phyloP scores from a whole-genome alignment of 108 stramenopile species.

The Fragilaria crotonensis region DNA sequence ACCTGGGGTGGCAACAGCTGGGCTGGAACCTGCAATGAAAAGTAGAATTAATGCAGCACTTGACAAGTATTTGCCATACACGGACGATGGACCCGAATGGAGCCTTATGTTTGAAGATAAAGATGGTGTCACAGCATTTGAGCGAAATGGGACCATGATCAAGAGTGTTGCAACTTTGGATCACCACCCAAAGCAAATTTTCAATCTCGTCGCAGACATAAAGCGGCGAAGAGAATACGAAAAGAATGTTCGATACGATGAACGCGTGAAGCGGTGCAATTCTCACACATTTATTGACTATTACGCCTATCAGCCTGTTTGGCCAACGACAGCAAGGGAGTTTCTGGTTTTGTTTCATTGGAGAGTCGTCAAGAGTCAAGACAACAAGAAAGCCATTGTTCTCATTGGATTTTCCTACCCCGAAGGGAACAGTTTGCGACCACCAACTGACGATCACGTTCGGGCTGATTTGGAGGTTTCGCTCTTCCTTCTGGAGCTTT shows the following conservation, averaged over 20 bases:
- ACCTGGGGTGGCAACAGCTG: too few species aligned
- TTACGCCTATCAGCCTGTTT: slow-evolving; percentile 31
- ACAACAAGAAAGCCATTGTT: slow-evolving; percentile 7
- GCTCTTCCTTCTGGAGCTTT: slow-evolving; percentile 3
- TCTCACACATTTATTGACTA: slow-evolving; percentile 27
- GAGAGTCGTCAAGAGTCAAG: slow-evolving; percentile 11
- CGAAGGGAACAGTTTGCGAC: slow-evolving; percentile 15
- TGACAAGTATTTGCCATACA: too few species aligned
- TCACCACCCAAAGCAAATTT: slow-evolving; percentile 8
- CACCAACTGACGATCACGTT: slow-evolving; percentile 15
- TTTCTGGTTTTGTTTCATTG: slow-evolving; percentile 34
- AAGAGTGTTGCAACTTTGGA: not conserved
- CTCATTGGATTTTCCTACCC: slow-evolving; percentile 35
- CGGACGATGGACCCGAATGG: too few species aligned
- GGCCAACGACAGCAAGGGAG: slow-evolving; percentile 41
- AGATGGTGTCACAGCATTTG: too few species aligned
- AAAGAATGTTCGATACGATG: not conserved
- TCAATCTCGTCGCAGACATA: slow-evolving; percentile 4
- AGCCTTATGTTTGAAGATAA: too few species aligned
- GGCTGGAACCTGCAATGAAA: too few species aligned
- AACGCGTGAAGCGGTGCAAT: slow-evolving; percentile 18
- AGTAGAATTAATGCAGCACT: too few species aligned
- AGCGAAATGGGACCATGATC: too few species aligned
- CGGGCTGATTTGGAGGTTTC: slow-evolving; percentile 15
- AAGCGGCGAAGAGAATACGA: slow-evolving; percentile 6